phyloP scores from a whole-genome alignment of 2,329 filamentous ascomycete species.

The Colletotrichum costaricense region DNA sequence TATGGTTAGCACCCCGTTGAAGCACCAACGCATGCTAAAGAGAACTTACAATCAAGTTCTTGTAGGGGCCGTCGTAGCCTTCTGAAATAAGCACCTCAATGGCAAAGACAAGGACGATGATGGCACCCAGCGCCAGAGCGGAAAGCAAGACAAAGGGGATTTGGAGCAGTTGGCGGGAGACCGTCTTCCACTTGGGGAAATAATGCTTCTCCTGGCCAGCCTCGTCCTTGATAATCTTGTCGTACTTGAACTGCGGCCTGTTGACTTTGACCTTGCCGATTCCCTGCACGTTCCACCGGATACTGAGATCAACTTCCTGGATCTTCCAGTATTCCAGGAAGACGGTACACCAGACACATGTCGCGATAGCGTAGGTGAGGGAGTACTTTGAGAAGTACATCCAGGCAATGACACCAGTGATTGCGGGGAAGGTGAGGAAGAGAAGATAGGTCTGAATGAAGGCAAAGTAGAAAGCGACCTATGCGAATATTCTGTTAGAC shows the following conservation, averaged over 20 bases:
- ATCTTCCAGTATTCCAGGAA: constrained; percentile 87
- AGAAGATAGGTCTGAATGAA: constrained; percentile 82
- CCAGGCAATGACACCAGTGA: constrained; percentile 76
- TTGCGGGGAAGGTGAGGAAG: constrained; percentile 77
- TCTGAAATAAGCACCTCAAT: constrained; percentile 82
- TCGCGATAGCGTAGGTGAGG: constrained; percentile 73
- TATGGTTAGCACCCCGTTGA: neutral
- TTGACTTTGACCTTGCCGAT: constrained; percentile 75
- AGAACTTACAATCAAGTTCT: constrained; percentile 69
- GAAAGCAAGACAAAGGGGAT: constrained; percentile 75
- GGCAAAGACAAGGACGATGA: constrained; percentile 77
- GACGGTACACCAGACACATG: constrained; percentile 76
- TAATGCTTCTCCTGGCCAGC: constrained; percentile 71
- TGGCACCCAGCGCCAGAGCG: constrained; percentile 67
- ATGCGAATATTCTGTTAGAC: constrained; percentile 48
- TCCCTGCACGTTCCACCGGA: constrained; percentile 79
- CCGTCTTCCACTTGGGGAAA: constrained; percentile 73
- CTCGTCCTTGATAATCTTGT: constrained; percentile 70
- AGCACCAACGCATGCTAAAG: constrained; percentile 1
- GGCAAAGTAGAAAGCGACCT: constrained; percentile 83
- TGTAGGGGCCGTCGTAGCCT: constrained; percentile 76
- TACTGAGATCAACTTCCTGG: constrained; percentile 75
- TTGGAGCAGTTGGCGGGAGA: constrained; percentile 74
- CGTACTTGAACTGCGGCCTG: constrained; percentile 72
- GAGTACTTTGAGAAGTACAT: constrained; percentile 77